These are phyloP conservation scores for Cornus florida DNA, from an alignment of 148 eudicot species.

Conservation along the genomic window DNA sequence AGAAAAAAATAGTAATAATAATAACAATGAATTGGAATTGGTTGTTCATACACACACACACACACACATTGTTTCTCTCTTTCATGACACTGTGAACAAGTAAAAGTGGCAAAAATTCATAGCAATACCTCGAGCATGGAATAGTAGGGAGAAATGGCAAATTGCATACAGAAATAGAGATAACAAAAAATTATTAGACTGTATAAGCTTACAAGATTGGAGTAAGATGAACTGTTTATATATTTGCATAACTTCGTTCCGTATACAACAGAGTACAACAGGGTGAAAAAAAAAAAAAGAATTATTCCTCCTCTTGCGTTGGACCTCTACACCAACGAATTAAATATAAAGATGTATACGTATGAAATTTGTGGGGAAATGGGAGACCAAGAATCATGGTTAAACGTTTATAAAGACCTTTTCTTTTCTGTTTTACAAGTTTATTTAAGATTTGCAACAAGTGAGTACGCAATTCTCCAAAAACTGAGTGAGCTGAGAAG, in stretches of 20 bases:
- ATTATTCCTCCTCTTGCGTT: neutral
- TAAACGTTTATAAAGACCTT: neutral
- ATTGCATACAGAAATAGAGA: neutral
- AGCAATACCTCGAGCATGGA: neutral
- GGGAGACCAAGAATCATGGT: constrained; percentile 22
- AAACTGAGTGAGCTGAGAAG: constrained; percentile 81
- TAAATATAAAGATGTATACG: neutral
- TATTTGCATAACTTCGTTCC: neutral
- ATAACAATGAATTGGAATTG: too few relatives aligned
- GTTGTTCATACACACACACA: too few relatives aligned
- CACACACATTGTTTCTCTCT: too few relatives aligned
- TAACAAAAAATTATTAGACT: too few relatives aligned
- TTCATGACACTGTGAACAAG: too few relatives aligned
- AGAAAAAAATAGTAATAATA: too few relatives aligned
- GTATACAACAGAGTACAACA: neutral
- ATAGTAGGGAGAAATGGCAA: neutral
- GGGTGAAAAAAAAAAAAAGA: neutral
- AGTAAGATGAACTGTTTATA: neutral
- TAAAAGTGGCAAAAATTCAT: too few relatives aligned
- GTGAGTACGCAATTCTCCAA: constrained; percentile 79
- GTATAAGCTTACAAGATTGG: neutral
- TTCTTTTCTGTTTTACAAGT: neutral
- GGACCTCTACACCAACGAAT: neutral
- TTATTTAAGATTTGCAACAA: constrained; percentile 49
- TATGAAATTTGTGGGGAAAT: neutral